Base-by-base conservation (phyloP, 192 early-diverging fungal genomes). In the Chytriomyces confervae region DNA sequence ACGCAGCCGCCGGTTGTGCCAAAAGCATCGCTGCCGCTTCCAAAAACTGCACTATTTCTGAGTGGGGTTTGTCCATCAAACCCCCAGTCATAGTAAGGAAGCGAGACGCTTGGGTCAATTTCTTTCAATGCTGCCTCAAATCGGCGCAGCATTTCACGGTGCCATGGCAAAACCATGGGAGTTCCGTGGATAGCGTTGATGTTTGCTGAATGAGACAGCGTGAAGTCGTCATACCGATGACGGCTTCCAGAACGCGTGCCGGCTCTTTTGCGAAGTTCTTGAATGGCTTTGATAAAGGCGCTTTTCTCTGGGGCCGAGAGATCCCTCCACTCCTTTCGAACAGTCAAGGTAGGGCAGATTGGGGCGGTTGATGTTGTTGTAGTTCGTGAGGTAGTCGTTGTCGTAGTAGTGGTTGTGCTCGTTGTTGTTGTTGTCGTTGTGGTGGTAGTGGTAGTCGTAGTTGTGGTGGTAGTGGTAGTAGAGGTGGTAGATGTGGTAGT, bases 61-160 rank as follows among this genome's bases (percentile, higher is more conserved):
- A 57, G 53, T 20, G 53, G 53, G 5, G 13, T 57, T 2, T 57
- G 53, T 18, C 53, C 53, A 20, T 57, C 20, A 20, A 57, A 57
- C 1, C 16, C 53, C 53, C 53, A 57, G 16, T 57, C 89, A 84
- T 85, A 89, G 81, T 81, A 90, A 0, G 89, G 86, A 7, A 90
- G 48, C n/a, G 81, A 76, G 72, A 89, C 81, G 73, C 61, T 69
- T 2, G 78, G 66, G 62, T 81, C 51, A 50, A 84, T 72, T 5
- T 20, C 44, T 49, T 84, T 77, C 50, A 84, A 69, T 5, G 62
- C 62, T 6, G 51, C 57, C 72, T 84, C 83, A 53, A 68, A 86
- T 6, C 51, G 24, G 36, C 67, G 68, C 13, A 84, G 45, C 50
- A 81, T 76, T 6, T 46, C 27, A 64, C 83, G 81, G 62, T 84